Percentiles rank a stretch among this genome's conserved stretches.
Evolutionary conservation across 2,329 filamentous ascomycete species (phyloP).

Genomic region (Cladobotryum protrusum): DNA sequence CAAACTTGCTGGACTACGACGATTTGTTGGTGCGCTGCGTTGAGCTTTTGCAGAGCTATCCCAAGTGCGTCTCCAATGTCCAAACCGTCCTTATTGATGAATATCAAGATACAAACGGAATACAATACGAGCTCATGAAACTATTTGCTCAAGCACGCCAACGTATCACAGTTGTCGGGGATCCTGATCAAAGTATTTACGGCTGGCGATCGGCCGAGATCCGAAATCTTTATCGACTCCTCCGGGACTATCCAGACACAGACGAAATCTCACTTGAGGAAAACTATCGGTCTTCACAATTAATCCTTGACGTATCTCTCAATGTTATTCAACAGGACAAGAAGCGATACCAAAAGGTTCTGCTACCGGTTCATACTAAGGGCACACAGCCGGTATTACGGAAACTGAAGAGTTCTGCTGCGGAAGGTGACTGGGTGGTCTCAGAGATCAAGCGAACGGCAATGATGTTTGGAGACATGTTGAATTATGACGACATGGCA

Average conservation of each 20-base stretch:
- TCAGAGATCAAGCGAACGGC: constrained; percentile 69
- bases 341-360: constrained; percentile 68
- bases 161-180: constrained; percentile 89
- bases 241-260: constrained; percentile 68
- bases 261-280: constrained; percentile 82
- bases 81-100: constrained; percentile 92
- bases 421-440: constrained; percentile 85
- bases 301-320: constrained; percentile 73
- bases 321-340: constrained; percentile 87
- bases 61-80: constrained; percentile 80
- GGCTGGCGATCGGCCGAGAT: constrained; percentile 92
- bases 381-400: constrained; percentile 78
- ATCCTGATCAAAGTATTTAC: constrained; percentile 97
- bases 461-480: constrained; percentile 64
- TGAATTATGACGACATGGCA: constrained; percentile 72
- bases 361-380: constrained; percentile 73
- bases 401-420: constrained; percentile 59
- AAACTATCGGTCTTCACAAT: constrained; percentile 87
- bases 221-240: constrained; percentile 75
- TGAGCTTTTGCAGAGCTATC: constrained; percentile 66
- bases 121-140: constrained; percentile 92
- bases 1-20: constrained; percentile 89
- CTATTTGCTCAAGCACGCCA: constrained; percentile 67
- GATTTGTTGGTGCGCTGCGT: constrained; percentile 82
- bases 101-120: constrained; percentile 93